phyloP scores from a whole-genome alignment of 1,139 yeast species.

The Scheffersomyces stambukii region DNA sequence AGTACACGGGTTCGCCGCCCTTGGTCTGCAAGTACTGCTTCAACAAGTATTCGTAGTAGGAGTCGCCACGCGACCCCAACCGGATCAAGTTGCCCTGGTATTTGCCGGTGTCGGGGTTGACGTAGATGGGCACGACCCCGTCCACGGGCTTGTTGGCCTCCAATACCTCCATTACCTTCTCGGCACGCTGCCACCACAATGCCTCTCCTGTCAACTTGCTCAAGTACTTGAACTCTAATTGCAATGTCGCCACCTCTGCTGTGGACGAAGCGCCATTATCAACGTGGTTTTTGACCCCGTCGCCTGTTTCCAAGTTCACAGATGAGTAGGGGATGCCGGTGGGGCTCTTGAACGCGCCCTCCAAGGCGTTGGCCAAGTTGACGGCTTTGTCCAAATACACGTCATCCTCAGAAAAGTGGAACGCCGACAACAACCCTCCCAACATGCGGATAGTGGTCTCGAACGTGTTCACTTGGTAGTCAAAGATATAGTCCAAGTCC shows the following conservation, averaged over 20 bases:
- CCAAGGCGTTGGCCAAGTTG: slow-evolving; percentile 61
- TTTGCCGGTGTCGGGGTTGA: slow-evolving; percentile 70
- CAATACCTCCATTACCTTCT: slow-evolving; percentile 63
- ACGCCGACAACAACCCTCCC: slow-evolving; percentile 86
- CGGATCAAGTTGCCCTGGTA: slow-evolving; percentile 66
- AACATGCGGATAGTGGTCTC: slow-evolving; percentile 93
- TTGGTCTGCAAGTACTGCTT: slow-evolving; percentile 84
- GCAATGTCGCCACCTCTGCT: slow-evolving; percentile 87
- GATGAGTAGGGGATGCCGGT: slow-evolving; percentile 77
- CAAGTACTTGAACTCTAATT: slow-evolving; percentile 82
- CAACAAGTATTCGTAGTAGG: slow-evolving; percentile 84
- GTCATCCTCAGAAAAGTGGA: slow-evolving; percentile 66
- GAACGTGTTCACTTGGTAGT: slow-evolving; percentile 76
- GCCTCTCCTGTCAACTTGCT: slow-evolving; percentile 76
- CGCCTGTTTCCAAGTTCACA: slow-evolving; percentile 64
- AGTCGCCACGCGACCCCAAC: slow-evolving; percentile 88
- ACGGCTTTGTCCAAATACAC: slow-evolving; percentile 74
- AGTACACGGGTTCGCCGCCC: slow-evolving; percentile 56
- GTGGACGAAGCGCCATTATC: slow-evolving; percentile 71
- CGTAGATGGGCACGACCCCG: slow-evolving; percentile 81
- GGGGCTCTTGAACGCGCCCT: slow-evolving; percentile 61
- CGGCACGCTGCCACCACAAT: slow-evolving; percentile 75
- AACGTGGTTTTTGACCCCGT: slow-evolving; percentile 57
- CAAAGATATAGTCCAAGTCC: slow-evolving; percentile 46
- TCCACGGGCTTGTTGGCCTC: slow-evolving; percentile 55